Evolutionary conservation across 495 filamentous ascomycete genomes (phyloP).

Genomic region (Aspergillus baeticus): DNA sequence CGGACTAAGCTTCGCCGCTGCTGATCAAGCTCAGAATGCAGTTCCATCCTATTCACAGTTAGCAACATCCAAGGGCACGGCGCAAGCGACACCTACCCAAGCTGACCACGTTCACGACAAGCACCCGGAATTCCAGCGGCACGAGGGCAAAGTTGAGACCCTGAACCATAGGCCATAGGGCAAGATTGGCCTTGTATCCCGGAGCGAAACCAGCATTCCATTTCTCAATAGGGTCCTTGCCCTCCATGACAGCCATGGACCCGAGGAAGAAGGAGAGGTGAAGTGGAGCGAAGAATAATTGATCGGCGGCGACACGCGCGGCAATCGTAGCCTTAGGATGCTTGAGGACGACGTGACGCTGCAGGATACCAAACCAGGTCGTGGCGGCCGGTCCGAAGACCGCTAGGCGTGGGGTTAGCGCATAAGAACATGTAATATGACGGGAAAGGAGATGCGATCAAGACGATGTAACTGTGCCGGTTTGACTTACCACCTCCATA

Average conservation of each 20-base stretch:
- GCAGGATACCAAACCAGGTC: slow-evolving; percentile 81
- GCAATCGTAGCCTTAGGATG: slow-evolving; percentile 68
- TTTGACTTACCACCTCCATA: slow-evolving; percentile 76
- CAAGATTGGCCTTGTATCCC: slow-evolving; percentile 80
- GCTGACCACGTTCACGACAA: slow-evolving; percentile 85
- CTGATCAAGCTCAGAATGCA: slow-evolving; percentile 89
- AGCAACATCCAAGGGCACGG: neutral
- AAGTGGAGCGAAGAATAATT: slow-evolving; percentile 78
- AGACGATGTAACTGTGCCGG: neutral
- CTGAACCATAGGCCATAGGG: slow-evolving; percentile 93
- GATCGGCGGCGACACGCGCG: slow-evolving; percentile 80
- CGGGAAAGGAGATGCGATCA: neutral
- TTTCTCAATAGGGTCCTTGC: slow-evolving; percentile 67
- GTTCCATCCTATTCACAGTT: slow-evolving; percentile 75
- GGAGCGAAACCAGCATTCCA: slow-evolving; percentile 62
- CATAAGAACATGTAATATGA: slow-evolving; percentile 5
- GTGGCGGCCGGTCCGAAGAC: slow-evolving; percentile 92
- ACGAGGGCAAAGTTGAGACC: slow-evolving; percentile 87
- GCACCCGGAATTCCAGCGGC: slow-evolving; percentile 78
- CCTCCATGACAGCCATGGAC: slow-evolving; percentile 88
- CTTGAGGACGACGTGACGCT: slow-evolving; percentile 63
- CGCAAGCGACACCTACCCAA: slow-evolving; percentile 54
- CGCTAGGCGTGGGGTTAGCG: slow-evolving; percentile 42
- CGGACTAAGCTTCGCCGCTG: slow-evolving; percentile 45
- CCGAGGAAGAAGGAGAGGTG: slow-evolving; percentile 81